Percentiles rank a stretch among this genome's conserved stretches.
These are phyloP conservation scores for Alternaria gansuensis DNA, from an alignment of 2,329 filamentous ascomycete species.

Conservation along the genomic window DNA sequence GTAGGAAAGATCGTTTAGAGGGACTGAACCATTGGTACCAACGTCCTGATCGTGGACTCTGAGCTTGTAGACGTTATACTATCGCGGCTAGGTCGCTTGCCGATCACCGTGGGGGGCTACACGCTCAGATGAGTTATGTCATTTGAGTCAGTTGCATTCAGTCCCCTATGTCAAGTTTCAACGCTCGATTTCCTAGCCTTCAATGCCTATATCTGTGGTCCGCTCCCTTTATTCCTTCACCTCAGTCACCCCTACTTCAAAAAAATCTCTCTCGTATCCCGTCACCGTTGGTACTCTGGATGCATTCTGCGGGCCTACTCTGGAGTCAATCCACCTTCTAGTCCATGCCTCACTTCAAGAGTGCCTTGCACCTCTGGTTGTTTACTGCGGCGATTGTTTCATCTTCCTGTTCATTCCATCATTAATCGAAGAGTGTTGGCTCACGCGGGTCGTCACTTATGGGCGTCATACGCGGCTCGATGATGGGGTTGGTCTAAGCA, in stretches of 20 bases:
- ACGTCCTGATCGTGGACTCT: neutral
- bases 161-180: neutral
- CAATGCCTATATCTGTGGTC: neutral
- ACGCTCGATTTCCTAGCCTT: neutral
- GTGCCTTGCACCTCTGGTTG: neutral
- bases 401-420: slow-evolving; percentile 8
- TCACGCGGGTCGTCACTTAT: neutral
- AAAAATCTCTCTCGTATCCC: neutral
- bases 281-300: neutral
- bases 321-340: neutral
- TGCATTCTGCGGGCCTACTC: neutral
- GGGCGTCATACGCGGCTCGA: slow-evolving; percentile 12
- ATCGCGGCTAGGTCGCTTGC: slow-evolving; percentile 3
- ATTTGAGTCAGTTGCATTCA: slow-evolving; percentile 1
- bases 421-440: slow-evolving; percentile 2
- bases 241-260: neutral
- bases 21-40: slow-evolving; percentile 2
- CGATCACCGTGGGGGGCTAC: neutral
- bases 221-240: neutral
- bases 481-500: slow-evolving; percentile 12
- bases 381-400: slow-evolving; percentile 11
- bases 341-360: neutral
- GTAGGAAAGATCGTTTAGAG: neutral
- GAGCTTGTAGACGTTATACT: neutral
- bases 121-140: neutral